Conservation (phyloP, 148 eudicot genomes). For the Linanthus parryae region DNA sequence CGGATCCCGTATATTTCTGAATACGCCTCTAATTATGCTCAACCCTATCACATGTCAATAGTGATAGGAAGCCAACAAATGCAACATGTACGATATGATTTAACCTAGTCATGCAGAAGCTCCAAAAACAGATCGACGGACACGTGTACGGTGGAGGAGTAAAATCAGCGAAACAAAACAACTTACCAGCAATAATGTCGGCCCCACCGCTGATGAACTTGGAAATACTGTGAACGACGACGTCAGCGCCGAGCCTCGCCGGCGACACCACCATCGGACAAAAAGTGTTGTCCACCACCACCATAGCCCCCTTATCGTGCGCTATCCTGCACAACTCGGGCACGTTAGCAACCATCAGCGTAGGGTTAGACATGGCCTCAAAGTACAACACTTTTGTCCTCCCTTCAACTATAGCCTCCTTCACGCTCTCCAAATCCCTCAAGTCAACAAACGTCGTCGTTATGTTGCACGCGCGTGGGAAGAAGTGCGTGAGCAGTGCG, state of each 20-base stretch:
- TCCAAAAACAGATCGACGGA: too few species aligned
- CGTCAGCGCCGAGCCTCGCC: slow-evolving; percentile 88
- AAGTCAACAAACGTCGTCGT: slow-evolving; percentile 74
- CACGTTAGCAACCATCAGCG: slow-evolving; percentile 70
- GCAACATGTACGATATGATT: too few species aligned
- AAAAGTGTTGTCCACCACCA: slow-evolving; percentile 87
- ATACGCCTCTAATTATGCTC: too few species aligned
- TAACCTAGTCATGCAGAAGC: too few species aligned
- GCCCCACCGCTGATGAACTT: slow-evolving; percentile 95
- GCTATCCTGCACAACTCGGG: slow-evolving; percentile 63
- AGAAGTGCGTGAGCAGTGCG: slow-evolving; percentile 68
- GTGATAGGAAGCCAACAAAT: too few species aligned
- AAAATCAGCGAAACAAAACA: background rate
- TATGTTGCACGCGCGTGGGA: slow-evolving; percentile 65
- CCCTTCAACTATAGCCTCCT: slow-evolving; percentile 44
- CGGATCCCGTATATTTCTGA: too few species aligned
- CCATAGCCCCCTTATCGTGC: slow-evolving; percentile 60
- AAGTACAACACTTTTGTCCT: slow-evolving; percentile 73
- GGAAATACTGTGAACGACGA: slow-evolving; percentile 85
- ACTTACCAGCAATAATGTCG: slow-evolving; percentile 82
- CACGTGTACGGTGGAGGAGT: slow-evolving; percentile 22
- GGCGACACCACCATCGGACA: slow-evolving; percentile 90
- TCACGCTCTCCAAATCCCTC: slow-evolving; percentile 35
- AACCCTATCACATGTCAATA: too few species aligned
- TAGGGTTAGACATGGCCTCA: slow-evolving; percentile 83